phyloP scores from a whole-genome alignment of 2,329 filamentous ascomycete species.

The Cladosporium sp. region DNA sequence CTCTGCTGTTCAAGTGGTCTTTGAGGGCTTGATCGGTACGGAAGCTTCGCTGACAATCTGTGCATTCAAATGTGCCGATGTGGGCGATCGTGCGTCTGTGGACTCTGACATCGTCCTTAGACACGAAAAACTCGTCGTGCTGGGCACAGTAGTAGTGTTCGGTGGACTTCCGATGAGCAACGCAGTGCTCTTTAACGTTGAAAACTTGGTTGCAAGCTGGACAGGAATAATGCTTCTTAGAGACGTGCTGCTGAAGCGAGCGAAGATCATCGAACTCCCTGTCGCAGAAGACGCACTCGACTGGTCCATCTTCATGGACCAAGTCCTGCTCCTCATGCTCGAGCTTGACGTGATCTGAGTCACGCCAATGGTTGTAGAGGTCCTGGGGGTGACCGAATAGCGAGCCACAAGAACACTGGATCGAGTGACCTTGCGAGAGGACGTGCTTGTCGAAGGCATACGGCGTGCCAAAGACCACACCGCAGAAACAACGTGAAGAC shows the following conservation, averaged over 20 bases:
- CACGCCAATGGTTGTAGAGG: neutral
- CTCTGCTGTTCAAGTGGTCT: constrained; percentile 12
- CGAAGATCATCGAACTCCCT: too few relatives aligned
- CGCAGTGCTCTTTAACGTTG: neutral
- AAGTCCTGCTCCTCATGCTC: too few relatives aligned
- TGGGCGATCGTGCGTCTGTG: constrained; percentile 5
- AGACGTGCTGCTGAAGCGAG: neutral
- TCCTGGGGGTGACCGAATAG: neutral
- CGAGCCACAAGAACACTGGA: neutral
- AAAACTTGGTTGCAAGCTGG: constrained; percentile 16
- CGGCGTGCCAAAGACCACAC: neutral
- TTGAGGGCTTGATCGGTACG: constrained; percentile 13
- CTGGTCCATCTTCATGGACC: neutral
- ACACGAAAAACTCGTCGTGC: constrained; percentile 9
- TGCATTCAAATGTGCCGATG: constrained; percentile 6
- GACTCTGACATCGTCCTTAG: constrained; percentile 1
- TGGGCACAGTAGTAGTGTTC: constrained; percentile 18
- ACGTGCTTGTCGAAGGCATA: neutral
- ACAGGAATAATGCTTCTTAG: constrained; percentile 9
- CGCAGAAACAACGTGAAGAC: neutral
- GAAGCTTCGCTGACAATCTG: constrained; percentile 1
- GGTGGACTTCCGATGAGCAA: constrained; percentile 10
- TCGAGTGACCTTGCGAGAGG: neutral
- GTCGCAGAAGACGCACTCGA: neutral
- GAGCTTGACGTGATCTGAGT: neutral